Conservation (phyloP, 2,329 filamentous ascomycete species). For the Colletotrichum gigasporum region DNA sequence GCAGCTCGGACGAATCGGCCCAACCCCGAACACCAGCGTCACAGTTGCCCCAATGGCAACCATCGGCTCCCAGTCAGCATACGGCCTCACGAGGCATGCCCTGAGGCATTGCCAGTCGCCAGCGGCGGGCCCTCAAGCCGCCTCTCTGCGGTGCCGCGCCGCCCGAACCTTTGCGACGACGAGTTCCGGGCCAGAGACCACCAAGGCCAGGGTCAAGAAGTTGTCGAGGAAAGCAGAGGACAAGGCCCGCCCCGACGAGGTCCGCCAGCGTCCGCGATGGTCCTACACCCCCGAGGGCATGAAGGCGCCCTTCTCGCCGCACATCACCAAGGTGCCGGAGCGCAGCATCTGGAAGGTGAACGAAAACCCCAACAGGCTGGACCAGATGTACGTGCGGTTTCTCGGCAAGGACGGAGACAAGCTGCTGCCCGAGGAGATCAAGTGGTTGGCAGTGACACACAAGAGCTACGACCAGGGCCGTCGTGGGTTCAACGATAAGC, state of each 20-base stretch:
- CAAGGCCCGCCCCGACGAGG: constrained; percentile 17
- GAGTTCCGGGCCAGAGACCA: neutral
- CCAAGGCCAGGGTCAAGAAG: constrained; percentile 23
- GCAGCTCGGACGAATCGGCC: constrained; percentile 14
- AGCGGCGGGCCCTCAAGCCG: neutral
- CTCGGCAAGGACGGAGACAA: constrained; percentile 78
- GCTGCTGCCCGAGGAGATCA: constrained; percentile 87
- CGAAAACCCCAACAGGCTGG: constrained; percentile 75
- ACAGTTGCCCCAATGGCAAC: constrained; percentile 27
- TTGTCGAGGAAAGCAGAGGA: constrained; percentile 19
- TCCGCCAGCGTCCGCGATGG: constrained; percentile 66
- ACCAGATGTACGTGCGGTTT: constrained; percentile 80
- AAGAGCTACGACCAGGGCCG: constrained; percentile 98
- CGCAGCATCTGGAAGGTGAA: constrained; percentile 75
- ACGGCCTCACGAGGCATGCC: constrained; percentile 29
- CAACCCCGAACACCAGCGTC: neutral
- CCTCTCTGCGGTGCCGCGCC: constrained; percentile 20
- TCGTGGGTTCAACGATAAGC: constrained; percentile 91
- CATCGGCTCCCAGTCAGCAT: constrained; percentile 28
- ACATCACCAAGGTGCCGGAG: constrained; percentile 62
- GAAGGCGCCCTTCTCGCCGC: constrained; percentile 75
- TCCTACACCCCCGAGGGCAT: constrained; percentile 74
- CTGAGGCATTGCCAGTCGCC: constrained; percentile 28
- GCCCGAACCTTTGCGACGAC: constrained; percentile 27
- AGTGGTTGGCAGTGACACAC: constrained; percentile 96